Conservation (phyloP, 305 asterid species). For the Fraxinus xanthoxyloides region DNA sequence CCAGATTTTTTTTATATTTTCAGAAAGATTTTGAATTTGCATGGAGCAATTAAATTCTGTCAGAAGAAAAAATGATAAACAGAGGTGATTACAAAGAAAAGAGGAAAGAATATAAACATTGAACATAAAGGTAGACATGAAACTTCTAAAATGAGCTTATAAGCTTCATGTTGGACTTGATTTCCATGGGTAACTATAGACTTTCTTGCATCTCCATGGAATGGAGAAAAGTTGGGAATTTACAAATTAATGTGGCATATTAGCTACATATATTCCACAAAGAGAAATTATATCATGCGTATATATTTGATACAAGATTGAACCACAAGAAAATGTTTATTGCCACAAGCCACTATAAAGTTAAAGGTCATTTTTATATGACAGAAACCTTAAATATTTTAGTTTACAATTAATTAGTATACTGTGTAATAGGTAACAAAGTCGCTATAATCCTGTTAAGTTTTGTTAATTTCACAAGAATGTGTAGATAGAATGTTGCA, state of each 20-base stretch:
- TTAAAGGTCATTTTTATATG: no score
- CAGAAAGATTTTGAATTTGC: neutral
- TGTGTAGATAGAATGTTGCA: no score
- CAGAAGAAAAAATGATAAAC: neutral
- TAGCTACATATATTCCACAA: neutral
- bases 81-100: neutral
- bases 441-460: no score
- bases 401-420: no score
- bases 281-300: neutral
- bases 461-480: no score
- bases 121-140: neutral
- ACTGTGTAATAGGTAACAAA: no score
- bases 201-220: neutral
- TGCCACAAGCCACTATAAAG: neutral
- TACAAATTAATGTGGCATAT: neutral
- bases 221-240: neutral
- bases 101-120: neutral
- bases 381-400: no score
- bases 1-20: neutral
- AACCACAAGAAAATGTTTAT: neutral
- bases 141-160: neutral
- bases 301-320: no score
- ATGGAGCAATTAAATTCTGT: neutral
- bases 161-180: conserved; percentile 6
- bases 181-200: neutral